Percentiles rank a stretch among this genome's conserved stretches.
Evolutionary conservation across 2,329 filamentous ascomycete species (phyloP).

Genomic region (Paecilomyces variotii): DNA sequence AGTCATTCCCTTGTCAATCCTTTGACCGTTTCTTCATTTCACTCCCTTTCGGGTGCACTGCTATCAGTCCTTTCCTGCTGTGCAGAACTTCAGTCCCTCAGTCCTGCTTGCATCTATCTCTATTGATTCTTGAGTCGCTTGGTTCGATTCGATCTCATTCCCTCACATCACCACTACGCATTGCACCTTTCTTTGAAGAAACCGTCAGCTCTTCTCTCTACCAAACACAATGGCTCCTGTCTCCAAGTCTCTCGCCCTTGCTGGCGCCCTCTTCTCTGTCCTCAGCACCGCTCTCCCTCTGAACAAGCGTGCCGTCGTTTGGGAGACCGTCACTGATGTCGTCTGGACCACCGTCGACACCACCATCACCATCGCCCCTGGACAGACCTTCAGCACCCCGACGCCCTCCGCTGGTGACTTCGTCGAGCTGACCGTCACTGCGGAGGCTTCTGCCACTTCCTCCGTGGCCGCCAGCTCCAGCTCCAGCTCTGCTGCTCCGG

Average conservation of each 20-base stretch:
- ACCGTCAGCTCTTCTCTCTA: slow-evolving; percentile 3
- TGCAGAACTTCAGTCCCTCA: slow-evolving; percentile 8
- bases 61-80: slow-evolving; percentile 5
- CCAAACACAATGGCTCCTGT: slow-evolving; percentile 27
- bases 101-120: background rate
- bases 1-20: background rate
- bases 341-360: slow-evolving; percentile 43
- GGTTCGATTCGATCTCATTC: slow-evolving; percentile 7
- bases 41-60: background rate
- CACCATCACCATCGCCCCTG: slow-evolving; percentile 40
- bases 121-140: slow-evolving; percentile 4
- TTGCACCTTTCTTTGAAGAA: background rate
- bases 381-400: slow-evolving; percentile 17
- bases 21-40: background rate
- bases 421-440: slow-evolving; percentile 5
- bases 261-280: slow-evolving; percentile 26
- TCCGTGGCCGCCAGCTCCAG: slow-evolving; percentile 3
- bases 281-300: slow-evolving; percentile 23
- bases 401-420: slow-evolving; percentile 10
- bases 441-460: slow-evolving; percentile 6
- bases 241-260: slow-evolving; percentile 28
- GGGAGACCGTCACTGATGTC: slow-evolving; percentile 41
- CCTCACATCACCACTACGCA: slow-evolving; percentile 1
- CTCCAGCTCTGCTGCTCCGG: slow-evolving; percentile 4
- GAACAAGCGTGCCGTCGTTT: slow-evolving; percentile 38